phyloP scores from a whole-genome alignment of 306 rosid species.

The Lupinus albus region DNA sequence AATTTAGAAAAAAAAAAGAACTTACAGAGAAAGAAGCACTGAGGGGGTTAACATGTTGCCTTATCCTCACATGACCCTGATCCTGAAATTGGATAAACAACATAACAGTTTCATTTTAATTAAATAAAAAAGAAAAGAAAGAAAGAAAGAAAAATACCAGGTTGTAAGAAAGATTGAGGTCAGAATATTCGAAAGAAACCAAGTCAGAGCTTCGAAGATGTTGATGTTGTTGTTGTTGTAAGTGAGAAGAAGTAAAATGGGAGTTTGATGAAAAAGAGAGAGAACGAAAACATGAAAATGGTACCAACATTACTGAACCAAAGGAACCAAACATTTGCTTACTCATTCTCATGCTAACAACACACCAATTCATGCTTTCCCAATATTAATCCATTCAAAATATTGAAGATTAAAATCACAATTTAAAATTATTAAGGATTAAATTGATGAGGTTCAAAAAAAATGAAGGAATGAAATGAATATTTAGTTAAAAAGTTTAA shows the following conservation, averaged over 20 bases:
- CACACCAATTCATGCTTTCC: too few relatives aligned
- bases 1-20: conserved; percentile 12
- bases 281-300: too few relatives aligned
- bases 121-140: too few relatives aligned
- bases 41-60: conserved; percentile 94
- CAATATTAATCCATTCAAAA: too few relatives aligned
- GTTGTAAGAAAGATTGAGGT: conserved; percentile 73
- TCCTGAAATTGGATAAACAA: conserved; percentile 56
- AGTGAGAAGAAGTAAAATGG: conserved; percentile 18
- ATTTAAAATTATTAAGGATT: too few relatives aligned
- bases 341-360: too few relatives aligned
- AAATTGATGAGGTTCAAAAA: too few relatives aligned
- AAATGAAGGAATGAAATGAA: too few relatives aligned
- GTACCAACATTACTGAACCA: too few relatives aligned
- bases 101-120: neutral
- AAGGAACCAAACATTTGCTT: too few relatives aligned
- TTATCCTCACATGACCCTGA: conserved; percentile 75
- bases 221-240: conserved; percentile 3
- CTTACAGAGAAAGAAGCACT: conserved; percentile 78
- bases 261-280: conserved; percentile 17
- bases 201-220: conserved; percentile 61
- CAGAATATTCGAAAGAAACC: conserved; percentile 78
- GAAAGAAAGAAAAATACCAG: conserved; percentile 23
- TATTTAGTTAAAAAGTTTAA: too few relatives aligned
- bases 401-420: too few relatives aligned